Base-by-base conservation (phyloP, 1,139 yeast genomes). In the Pichia sp. region DNA sequence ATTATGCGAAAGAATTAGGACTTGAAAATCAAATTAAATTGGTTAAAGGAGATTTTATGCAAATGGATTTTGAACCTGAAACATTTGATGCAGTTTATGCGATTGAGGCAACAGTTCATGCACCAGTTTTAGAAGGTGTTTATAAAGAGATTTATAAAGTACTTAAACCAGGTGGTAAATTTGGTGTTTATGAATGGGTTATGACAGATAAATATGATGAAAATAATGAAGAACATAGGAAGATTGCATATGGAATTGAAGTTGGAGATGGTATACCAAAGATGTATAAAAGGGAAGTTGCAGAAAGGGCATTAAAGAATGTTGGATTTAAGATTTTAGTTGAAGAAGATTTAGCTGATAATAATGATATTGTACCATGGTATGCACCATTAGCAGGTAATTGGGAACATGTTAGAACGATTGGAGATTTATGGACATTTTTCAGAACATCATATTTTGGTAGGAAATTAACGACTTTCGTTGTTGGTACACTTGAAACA, bases 131-230 rank as follows among this genome's bases (percentile, higher is more conserved):
- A 59, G 96, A 88, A 66, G 96, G 96, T 60, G 98, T 93, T 43
- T 91, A 91, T 66, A 72, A 85, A 44, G 96, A 91, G 70, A 91
- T 93, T 60, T 91, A 78, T 76, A 85, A 88, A 62, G 96, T 86
- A 25, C 75, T 91, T 65, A 91, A 91, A 69, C 98, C 97, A 53
- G 96, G 98, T 61, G 98, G 98, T 62, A 77, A 74, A 39, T 91
- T 91, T 55, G 98, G 97, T 62, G 97, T 91, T 44, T 91, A 91
- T 70, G 98, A 91, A 69, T 91, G 98, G 98, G 97, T 91, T 51
- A 82, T 91, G 95, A 91, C 97, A 50, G 95, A 89, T 56, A 74
- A 69, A 41, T 93, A 86, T 64, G 98, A 91, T 62, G 95, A 84
- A 67, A 65, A 65, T 49, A 86, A 88, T 65, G 76, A 79, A 53